Evolutionary conservation across 2,329 filamentous ascomycete genomes (phyloP), one percentile per base, ranked within the genome.

Genomic region (Penicillium sp.): DNA sequence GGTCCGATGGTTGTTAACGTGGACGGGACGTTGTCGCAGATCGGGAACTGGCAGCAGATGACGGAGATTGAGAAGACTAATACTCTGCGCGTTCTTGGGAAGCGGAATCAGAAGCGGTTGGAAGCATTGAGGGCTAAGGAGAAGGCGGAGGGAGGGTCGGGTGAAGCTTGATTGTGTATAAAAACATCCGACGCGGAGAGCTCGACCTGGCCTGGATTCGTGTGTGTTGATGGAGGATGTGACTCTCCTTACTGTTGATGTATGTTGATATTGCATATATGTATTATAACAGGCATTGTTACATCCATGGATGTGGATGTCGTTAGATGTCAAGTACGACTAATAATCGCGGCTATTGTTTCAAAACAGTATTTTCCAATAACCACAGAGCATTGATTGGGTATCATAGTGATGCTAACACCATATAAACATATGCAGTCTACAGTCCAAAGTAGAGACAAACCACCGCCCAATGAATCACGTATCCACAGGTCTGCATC

Each of bases 11-110:
- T 90, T 1, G 81, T 89, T 48, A 85, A 88, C 65, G 72, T 75
- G 53, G 83, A 90, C 66, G 86, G 86, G 19, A 82, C 82, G 8
- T 67, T 88, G 57, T 82, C 81, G 49, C 77, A 85, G 31, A 85
- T 90, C 59, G 70, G 76, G 32, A 89, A 90, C 66, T 90, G 85
- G 85, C 74, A 71, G 8, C 72, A 82, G 56, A 88, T 89, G 85
- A 77, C 78, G 2, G 79, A 81, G 24, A 75, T 81, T 6, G 85
- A 89, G 73, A 76, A 74, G 64, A 69, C 78, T 63, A 85, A 81
- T 61, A 87, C 85, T 33, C 56, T 88, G 63, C 74, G 81, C 40
- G 70, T 88, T 42, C 62, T 90, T 58, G 79, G 80, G 9, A 84
- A 80, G 74, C 73, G 86, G 63, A 89, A 90, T 63, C 75, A 83